These are phyloP conservation scores for Aspergillus vadensis DNA, from an alignment of 2,329 filamentous ascomycete genomes.

Conservation along the genomic window DNA sequence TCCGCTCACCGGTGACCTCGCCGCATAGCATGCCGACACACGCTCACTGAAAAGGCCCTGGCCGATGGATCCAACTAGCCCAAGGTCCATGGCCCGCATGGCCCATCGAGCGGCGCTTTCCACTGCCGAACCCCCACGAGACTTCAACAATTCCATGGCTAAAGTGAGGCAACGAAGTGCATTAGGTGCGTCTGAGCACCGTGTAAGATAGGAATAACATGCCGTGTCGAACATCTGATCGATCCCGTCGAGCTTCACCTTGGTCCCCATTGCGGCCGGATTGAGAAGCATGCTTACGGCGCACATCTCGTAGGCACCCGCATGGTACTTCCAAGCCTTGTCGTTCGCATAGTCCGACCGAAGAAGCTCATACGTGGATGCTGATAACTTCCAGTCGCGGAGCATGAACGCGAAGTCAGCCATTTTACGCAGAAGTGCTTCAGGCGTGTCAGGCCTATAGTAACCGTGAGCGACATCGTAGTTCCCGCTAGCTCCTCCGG, in stretches of 20 bases:
- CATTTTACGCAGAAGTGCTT: conserved; percentile 89
- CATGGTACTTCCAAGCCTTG: conserved; percentile 95
- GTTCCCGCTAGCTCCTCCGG: conserved; percentile 55
- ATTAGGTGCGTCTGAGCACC: conserved; percentile 77
- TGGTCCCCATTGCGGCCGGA: conserved; percentile 70
- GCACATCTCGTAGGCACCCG: conserved; percentile 92
- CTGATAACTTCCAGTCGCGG: conserved; percentile 89
- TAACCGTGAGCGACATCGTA: conserved; percentile 78
- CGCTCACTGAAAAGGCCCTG: conserved; percentile 84
- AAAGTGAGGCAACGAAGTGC: conserved; percentile 76
- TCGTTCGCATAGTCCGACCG: conserved; percentile 88
- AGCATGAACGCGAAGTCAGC: conserved; percentile 98
- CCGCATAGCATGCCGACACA: conserved; percentile 78
- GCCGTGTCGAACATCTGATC: conserved; percentile 88
- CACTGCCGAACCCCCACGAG: conserved; percentile 75
- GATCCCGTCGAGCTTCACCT: conserved; percentile 75
- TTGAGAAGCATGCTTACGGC: conserved; percentile 80
- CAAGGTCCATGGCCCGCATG: conserved; percentile 74
- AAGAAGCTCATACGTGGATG: conserved; percentile 88
- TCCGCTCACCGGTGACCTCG: conserved; percentile 67
- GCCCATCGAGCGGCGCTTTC: conserved; percentile 90
- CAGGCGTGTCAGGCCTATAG: conserved; percentile 79
- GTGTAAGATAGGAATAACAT: conserved; percentile 87
- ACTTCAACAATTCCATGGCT: conserved; percentile 76
- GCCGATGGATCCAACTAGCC: conserved; percentile 71